Evolutionary conservation across 176 grass and related monocot genomes (phyloP).

Genomic region (Oryza punctata): DNA sequence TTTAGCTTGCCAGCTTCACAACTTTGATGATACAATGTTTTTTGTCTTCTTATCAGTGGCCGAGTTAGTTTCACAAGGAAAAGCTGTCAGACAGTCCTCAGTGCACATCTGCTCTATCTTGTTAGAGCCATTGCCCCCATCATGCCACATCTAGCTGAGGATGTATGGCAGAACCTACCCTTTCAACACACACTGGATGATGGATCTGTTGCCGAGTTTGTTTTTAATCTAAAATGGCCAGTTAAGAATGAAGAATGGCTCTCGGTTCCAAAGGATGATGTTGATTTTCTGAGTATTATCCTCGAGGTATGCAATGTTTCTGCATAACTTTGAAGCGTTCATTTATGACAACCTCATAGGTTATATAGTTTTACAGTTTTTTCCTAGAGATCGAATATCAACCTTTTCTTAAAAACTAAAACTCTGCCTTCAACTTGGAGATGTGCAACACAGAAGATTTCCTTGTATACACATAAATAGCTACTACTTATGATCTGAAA

Average conservation of each 20-base stretch:
- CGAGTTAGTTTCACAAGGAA: constrained; percentile 77
- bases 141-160: constrained; percentile 94
- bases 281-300: constrained; percentile 76
- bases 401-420: not conserved
- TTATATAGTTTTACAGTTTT: not conserved
- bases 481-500: constrained; percentile 22
- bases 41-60: constrained; percentile 59
- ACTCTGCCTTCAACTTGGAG: constrained; percentile 27
- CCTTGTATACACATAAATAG: constrained; percentile 11
- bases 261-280: constrained; percentile 55
- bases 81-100: constrained; percentile 91
- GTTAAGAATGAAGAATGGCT: constrained; percentile 68
- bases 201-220: constrained; percentile 72
- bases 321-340: constrained; percentile 7
- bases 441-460: constrained; percentile 11
- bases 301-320: constrained; percentile 62
- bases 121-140: constrained; percentile 90
- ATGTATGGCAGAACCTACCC: constrained; percentile 96
- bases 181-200: constrained; percentile 75
- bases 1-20: not conserved
- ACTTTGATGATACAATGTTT: no score
- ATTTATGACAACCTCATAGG: not conserved
- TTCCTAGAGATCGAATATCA: constrained; percentile 3
- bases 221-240: constrained; percentile 94
- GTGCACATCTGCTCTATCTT: constrained; percentile 78